Base-by-base conservation (phyloP, 345 rosid genomes). In the Boechera divaricarpa region DNA sequence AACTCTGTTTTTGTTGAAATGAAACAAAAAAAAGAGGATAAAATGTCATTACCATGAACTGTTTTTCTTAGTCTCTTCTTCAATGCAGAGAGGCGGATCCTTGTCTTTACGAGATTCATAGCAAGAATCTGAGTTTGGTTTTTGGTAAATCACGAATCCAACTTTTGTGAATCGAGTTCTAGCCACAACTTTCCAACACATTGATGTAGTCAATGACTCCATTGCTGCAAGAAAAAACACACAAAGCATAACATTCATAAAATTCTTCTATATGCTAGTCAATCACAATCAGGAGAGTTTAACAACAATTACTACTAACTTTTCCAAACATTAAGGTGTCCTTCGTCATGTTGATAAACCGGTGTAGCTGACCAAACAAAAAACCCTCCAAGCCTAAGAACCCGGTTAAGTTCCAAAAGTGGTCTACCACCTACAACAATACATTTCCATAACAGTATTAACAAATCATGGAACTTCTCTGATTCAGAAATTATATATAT, bases 291-390 rank as follows among this genome's bases (percentile, higher is more conserved):
- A 44, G 72, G 39, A 31, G 35, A 63, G 7, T 26, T 8, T 16
- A 54, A 33, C 9, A 18, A 56, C 71, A 57, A 42, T 2, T 7
- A 10, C 41, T 56, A 85, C 98, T 66, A 36, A 87, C 89, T 69
- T 32, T 87, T 89, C 97, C 98, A 94, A 70, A 94, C 86, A 55
- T 63, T 82, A 13, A 76, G 85, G 66, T 94, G 90, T 56, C 69
- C 86, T 28, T 86, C 78, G 33, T 90, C 86, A 0, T 86, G 61
- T 56, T 84, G 88, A 78, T 89, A 95, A 69, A 95, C 97, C 9
- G 98, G 96, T 6, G 97, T 95, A 73, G 99, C 99, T 36, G 99
- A 95, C 99, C 99, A 95, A 39, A 90, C 80, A 69, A 92, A 95
- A 81, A 79, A 95, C 64, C 98, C 99, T 53, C 98, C 98, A 5